phyloP scores from a whole-genome alignment of 2,329 filamentous ascomycete genomes.

The Thielaviopsis ethacetica region DNA sequence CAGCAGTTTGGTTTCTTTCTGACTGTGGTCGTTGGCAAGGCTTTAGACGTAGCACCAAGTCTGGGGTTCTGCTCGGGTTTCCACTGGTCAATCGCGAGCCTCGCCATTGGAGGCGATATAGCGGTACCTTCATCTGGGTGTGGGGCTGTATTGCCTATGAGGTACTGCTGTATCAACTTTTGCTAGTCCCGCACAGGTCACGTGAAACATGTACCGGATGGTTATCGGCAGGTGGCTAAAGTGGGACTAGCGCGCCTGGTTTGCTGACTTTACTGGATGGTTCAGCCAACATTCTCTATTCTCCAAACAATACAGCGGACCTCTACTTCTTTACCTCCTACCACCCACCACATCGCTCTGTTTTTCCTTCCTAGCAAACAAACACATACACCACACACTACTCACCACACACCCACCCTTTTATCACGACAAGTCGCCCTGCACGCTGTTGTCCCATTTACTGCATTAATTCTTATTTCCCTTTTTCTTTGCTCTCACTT shows the following conservation, averaged over 20 bases:
- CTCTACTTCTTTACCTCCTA: not conserved
- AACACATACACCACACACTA: not conserved
- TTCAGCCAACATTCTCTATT: not conserved
- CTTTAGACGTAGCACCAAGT: not conserved
- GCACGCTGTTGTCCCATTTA: conserved; percentile 13
- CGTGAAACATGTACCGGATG: not conserved
- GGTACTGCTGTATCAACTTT: not conserved
- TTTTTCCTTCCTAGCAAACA: conserved; percentile 3
- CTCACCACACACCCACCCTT: not conserved
- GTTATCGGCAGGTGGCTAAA: not conserved
- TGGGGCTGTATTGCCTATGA: not conserved
- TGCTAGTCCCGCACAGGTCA: not conserved
- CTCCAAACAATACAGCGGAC: not conserved
- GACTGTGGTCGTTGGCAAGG: not conserved
- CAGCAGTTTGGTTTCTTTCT: not conserved
- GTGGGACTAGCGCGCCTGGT: not conserved
- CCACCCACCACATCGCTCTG: not conserved
- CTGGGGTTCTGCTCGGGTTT: not conserved
- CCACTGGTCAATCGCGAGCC: not conserved
- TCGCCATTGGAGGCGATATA: not conserved
- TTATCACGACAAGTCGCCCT: not conserved
- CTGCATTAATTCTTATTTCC: conserved; percentile 12
- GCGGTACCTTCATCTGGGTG: not conserved
- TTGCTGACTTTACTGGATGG: not conserved
- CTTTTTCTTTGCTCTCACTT: conserved; percentile 3